Conservation (phyloP, 805 yeast genomes). For the Lipomyces anomalus region DNA sequence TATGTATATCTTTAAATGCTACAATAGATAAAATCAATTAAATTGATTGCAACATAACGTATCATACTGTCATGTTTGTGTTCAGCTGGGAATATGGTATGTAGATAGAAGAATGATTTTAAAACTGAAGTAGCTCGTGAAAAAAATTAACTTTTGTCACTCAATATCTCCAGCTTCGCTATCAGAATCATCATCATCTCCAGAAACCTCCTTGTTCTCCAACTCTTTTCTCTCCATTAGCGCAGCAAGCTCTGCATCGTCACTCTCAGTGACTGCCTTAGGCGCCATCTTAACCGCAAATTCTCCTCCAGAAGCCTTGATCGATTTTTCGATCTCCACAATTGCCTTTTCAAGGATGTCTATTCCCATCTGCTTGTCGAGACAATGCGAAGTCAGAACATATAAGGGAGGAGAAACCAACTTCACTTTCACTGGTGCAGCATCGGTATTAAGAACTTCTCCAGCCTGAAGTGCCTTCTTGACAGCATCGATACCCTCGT, state of each 20-base stretch:
- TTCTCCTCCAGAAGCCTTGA: slow-evolving; percentile 71
- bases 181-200: slow-evolving; percentile 49
- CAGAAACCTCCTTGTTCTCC: slow-evolving; percentile 79
- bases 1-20: background rate
- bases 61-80: background rate
- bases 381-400: slow-evolving; percentile 85
- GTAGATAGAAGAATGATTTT: background rate
- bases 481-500: slow-evolving; percentile 97
- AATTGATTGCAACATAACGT: background rate
- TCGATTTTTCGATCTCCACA: slow-evolving; percentile 62
- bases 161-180: slow-evolving; percentile 29
- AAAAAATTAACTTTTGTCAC: slow-evolving; percentile 1
- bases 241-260: slow-evolving; percentile 96
- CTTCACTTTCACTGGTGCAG: slow-evolving; percentile 84
- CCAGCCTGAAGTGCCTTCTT: slow-evolving; percentile 83
- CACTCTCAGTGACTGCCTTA: slow-evolving; percentile 97
- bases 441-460: slow-evolving; percentile 75
- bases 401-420: slow-evolving; percentile 96
- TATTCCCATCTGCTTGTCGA: slow-evolving; percentile 87
- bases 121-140: background rate
- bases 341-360: slow-evolving; percentile 74
- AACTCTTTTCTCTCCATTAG: slow-evolving; percentile 88
- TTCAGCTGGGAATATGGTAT: background rate
- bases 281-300: slow-evolving; percentile 96
- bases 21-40: background rate